These are phyloP conservation scores for Cynanchum wilfordii DNA, from an alignment of 257 asterid species.

Conservation along the genomic window DNA sequence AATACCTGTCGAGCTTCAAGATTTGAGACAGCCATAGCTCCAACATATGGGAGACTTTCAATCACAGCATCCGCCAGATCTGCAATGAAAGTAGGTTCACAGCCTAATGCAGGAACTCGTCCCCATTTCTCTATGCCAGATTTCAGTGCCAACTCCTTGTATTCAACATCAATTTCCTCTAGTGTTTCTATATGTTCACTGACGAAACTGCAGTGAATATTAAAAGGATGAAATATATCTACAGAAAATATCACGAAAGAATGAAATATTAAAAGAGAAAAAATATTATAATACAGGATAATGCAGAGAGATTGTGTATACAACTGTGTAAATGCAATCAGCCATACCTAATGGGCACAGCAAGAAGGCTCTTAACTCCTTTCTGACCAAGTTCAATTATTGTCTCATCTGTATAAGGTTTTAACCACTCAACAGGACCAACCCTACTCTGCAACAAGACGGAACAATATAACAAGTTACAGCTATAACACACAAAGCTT, in stretches of 20 bases:
- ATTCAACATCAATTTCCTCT: conserved; percentile 99
- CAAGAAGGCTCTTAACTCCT: conserved; percentile 94
- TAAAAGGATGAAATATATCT: conserved; percentile 13
- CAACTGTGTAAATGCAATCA: conserved; percentile 10
- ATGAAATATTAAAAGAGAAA: neutral
- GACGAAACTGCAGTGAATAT: conserved; percentile 61
- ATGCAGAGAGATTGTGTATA: neutral
- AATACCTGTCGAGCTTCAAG: conserved; percentile 97
- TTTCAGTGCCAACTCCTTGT: conserved; percentile 90
- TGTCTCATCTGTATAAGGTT: conserved; percentile 95
- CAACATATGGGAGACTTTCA: conserved; percentile 97
- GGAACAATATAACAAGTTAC: conserved; percentile 16
- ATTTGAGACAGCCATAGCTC: conserved; percentile 98
- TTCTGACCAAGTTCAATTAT: conserved; percentile 81
- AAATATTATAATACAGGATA: neutral
- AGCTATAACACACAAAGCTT: neutral
- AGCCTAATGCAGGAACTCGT: conserved; percentile 95
- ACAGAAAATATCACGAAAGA: conserved; percentile 1
- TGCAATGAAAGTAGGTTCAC: conserved; percentile 83
- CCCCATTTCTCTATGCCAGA: conserved; percentile 98
- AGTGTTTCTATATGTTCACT: conserved; percentile 97
- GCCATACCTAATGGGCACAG: conserved; percentile 91
- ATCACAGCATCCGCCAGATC: conserved; percentile 99
- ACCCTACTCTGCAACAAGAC: conserved; percentile 87
- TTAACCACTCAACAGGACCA: conserved; percentile 99